Conservation (phyloP, 768 basidiomycete genomes). For the Filobasidium wieringae region DNA sequence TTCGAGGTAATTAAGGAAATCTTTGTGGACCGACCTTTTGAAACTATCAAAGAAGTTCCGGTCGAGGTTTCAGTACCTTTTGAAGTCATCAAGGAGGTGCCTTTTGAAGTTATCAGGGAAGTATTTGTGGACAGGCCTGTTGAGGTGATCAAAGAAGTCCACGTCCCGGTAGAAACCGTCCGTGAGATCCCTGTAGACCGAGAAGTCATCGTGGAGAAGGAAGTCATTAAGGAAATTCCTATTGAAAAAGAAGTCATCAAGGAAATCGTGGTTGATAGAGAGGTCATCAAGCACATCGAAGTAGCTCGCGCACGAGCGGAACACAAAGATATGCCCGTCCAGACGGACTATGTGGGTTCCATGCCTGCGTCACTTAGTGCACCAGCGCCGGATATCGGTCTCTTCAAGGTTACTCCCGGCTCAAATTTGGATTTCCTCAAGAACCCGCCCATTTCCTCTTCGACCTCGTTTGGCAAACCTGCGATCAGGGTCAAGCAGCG, state of each 20-base stretch:
- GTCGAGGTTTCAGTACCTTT: slow-evolving; percentile 8
- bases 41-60: slow-evolving; percentile 18
- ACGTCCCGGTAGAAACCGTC: slow-evolving; percentile 20
- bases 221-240: slow-evolving; percentile 19
- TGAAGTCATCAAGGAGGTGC: slow-evolving; percentile 23
- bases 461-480: not conserved
- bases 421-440: slow-evolving; percentile 38
- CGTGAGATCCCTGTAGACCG: slow-evolving; percentile 23
- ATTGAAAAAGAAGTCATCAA: slow-evolving; percentile 29
- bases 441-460: slow-evolving; percentile 15
- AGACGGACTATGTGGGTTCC: slow-evolving; percentile 18
- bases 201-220: slow-evolving; percentile 21
- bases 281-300: slow-evolving; percentile 4
- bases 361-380: slow-evolving; percentile 9
- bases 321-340: slow-evolving; percentile 12
- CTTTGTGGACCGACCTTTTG: slow-evolving; percentile 24
- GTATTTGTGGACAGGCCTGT: slow-evolving; percentile 24
- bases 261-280: slow-evolving; percentile 26
- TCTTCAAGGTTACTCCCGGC: slow-evolving; percentile 29
- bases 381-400: slow-evolving; percentile 22
- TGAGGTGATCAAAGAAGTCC: slow-evolving; percentile 26
- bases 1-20: slow-evolving; percentile 34
- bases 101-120: slow-evolving; percentile 21
- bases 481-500: not conserved
- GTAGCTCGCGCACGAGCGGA: slow-evolving; percentile 5